phyloP scores from a whole-genome alignment of 306 rosid species.

The Prunus mume region DNA sequence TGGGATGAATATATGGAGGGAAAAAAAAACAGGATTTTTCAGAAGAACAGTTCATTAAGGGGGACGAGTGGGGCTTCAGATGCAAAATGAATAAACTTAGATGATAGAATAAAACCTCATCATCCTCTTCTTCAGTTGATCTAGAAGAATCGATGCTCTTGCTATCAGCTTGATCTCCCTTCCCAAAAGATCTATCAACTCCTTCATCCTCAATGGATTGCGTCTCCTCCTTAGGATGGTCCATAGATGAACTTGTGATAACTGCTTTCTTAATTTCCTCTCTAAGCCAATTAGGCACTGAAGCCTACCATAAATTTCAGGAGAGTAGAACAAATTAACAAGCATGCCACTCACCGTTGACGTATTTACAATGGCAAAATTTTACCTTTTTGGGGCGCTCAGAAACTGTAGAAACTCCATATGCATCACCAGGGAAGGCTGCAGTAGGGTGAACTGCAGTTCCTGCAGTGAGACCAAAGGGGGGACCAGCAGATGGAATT shows the following conservation, averaged over 20 bases:
- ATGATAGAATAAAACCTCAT: slow-evolving; percentile 61
- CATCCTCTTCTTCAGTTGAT: slow-evolving; percentile 92
- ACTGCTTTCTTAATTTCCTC: slow-evolving; percentile 93
- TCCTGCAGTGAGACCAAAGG: slow-evolving; percentile 60
- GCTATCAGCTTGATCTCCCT: slow-evolving; percentile 68
- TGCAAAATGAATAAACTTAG: not conserved
- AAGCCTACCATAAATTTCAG: slow-evolving; percentile 52
- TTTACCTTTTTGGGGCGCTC: slow-evolving; percentile 95
- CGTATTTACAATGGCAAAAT: slow-evolving; percentile 19
- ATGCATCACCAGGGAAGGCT: slow-evolving; percentile 72
- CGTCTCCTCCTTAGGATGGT: slow-evolving; percentile 64
- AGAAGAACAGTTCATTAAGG: not conserved
- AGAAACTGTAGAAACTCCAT: slow-evolving; percentile 66
- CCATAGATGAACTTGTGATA: slow-evolving; percentile 64
- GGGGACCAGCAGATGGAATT: slow-evolving; percentile 54
- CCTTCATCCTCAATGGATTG: slow-evolving; percentile 44
- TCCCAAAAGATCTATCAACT: slow-evolving; percentile 47
- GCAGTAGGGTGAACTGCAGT: slow-evolving; percentile 54
- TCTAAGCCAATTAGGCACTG: slow-evolving; percentile 96
- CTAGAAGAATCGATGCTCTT: slow-evolving; percentile 80
- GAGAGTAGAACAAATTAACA: slow-evolving; percentile 17
- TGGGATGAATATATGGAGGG: not conserved
- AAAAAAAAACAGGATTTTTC: slow-evolving; percentile 1
- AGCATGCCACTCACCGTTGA: slow-evolving; percentile 18
- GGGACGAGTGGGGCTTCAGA: not conserved